Percentiles rank a stretch among this genome's conserved stretches.
Conservation (phyloP, 1,139 yeast species). For the Geotrichum australiense region DNA sequence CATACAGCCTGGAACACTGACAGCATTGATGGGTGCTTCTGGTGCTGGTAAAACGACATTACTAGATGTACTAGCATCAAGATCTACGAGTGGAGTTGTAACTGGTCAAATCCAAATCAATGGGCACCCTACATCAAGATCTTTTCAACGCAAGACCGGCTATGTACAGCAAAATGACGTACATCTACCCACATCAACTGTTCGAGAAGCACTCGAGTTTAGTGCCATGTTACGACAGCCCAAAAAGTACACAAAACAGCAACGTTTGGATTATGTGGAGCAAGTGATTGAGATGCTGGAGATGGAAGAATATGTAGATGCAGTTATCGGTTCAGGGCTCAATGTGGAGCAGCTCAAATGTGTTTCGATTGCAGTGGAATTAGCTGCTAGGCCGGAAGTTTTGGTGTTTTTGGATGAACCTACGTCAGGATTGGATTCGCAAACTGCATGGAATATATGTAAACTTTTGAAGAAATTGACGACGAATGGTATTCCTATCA, state of each 20-base stretch:
- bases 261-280: slow-evolving; percentile 61
- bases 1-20: slow-evolving; percentile 65
- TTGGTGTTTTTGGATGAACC: slow-evolving; percentile 78
- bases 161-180: slow-evolving; percentile 75
- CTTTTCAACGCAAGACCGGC: slow-evolving; percentile 72
- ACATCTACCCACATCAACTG: slow-evolving; percentile 61
- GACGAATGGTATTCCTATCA: slow-evolving; percentile 65
- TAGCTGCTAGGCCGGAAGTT: slow-evolving; percentile 74
- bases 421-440: slow-evolving; percentile 81
- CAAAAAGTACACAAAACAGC: slow-evolving; percentile 41
- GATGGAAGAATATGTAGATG: slow-evolving; percentile 65
- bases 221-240: slow-evolving; percentile 72
- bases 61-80: slow-evolving; percentile 61
- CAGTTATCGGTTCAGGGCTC: slow-evolving; percentile 65
- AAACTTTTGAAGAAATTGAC: slow-evolving; percentile 63
- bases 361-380: slow-evolving; percentile 70
- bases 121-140: slow-evolving; percentile 54
- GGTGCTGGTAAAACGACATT: slow-evolving; percentile 79
- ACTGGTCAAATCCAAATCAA: slow-evolving; percentile 66
- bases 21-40: slow-evolving; percentile 74
- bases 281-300: slow-evolving; percentile 57
- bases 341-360: slow-evolving; percentile 78
- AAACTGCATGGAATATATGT: slow-evolving; percentile 77
- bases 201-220: slow-evolving; percentile 63
- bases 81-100: slow-evolving; percentile 67